These are phyloP conservation scores for Rugiboletus extremiorientalis DNA, from an alignment of 1,284 basidiomycete genomes.

Conservation along the genomic window DNA sequence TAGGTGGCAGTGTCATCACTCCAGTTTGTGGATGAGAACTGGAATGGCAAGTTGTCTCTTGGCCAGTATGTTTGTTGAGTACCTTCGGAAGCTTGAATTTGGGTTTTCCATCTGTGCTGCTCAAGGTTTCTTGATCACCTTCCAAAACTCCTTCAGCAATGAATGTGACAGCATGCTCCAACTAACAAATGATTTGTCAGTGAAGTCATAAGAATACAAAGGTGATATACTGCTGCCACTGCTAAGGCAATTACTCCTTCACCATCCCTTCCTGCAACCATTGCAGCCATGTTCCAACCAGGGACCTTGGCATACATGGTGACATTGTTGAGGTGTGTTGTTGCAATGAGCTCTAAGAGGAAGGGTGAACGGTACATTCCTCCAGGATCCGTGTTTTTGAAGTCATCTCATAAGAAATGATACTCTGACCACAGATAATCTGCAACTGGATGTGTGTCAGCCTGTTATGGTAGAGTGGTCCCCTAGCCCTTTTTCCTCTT, in stretches of 20 bases:
- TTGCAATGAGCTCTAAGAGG: background rate
- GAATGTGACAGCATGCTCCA: background rate
- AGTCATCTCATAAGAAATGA: background rate
- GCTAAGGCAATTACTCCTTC: background rate
- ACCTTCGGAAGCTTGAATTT: background rate
- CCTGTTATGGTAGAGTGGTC: too few species aligned
- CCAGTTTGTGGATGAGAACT: too few species aligned
- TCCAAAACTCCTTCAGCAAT: background rate
- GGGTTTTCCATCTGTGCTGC: background rate
- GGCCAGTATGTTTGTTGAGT: background rate
- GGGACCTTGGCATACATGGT: background rate
- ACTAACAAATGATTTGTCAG: background rate
- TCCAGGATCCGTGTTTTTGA: background rate
- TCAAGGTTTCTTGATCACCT: background rate
- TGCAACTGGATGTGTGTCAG: background rate
- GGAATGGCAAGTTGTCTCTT: background rate
- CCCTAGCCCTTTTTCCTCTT: too few species aligned
- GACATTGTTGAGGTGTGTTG: background rate
- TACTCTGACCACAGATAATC: background rate
- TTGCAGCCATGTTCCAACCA: background rate
- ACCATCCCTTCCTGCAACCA: background rate
- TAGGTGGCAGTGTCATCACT: background rate
- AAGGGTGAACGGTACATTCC: background rate
- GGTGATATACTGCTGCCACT: background rate
- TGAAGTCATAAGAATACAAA: background rate